These are phyloP conservation scores for Xerophyta viscosa DNA, from an alignment of 106 monocot genomes.

Conservation along the genomic window DNA sequence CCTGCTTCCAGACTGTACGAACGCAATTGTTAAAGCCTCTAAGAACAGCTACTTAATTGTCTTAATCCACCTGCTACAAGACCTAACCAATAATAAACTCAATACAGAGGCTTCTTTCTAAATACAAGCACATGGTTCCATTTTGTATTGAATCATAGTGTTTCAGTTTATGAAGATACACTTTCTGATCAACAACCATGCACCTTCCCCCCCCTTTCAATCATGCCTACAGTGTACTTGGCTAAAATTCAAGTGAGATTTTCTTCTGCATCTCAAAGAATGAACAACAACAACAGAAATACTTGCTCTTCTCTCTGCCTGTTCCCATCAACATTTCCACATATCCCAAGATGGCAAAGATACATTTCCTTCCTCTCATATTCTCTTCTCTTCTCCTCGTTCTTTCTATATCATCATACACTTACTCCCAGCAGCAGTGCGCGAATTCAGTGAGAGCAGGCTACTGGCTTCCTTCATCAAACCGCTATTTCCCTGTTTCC, in stretches of 20 bases:
- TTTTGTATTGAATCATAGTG: too few relatives aligned
- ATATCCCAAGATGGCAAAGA: slow-evolving; percentile 3
- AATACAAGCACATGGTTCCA: too few relatives aligned
- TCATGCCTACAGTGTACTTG: neutral
- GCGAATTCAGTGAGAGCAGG: slow-evolving; percentile 55
- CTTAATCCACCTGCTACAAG: too few relatives aligned
- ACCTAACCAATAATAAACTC: too few relatives aligned
- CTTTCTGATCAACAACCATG: too few relatives aligned
- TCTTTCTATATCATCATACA: slow-evolving; percentile 8
- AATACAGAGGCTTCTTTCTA: too few relatives aligned
- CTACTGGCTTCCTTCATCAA: slow-evolving; percentile 56
- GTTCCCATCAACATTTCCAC: neutral
- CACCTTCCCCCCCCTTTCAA: too few relatives aligned
- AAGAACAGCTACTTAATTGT: too few relatives aligned
- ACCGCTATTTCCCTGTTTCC: slow-evolving; percentile 40
- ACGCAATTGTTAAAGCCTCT: too few relatives aligned
- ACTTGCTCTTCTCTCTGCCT: neutral
- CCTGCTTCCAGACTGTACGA: too few relatives aligned
- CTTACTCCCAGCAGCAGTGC: slow-evolving; percentile 20
- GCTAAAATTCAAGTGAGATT: neutral
- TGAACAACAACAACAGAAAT: too few relatives aligned
- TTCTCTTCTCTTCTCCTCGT: slow-evolving; percentile 18
- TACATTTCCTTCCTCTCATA: slow-evolving; percentile 7
- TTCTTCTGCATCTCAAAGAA: neutral
- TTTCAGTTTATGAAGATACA: too few relatives aligned